Percentiles rank a stretch among this genome's conserved stretches.
Evolutionary conservation across 306 rosid genomes (phyloP).

Genomic region (Glycyrrhiza uralensis): DNA sequence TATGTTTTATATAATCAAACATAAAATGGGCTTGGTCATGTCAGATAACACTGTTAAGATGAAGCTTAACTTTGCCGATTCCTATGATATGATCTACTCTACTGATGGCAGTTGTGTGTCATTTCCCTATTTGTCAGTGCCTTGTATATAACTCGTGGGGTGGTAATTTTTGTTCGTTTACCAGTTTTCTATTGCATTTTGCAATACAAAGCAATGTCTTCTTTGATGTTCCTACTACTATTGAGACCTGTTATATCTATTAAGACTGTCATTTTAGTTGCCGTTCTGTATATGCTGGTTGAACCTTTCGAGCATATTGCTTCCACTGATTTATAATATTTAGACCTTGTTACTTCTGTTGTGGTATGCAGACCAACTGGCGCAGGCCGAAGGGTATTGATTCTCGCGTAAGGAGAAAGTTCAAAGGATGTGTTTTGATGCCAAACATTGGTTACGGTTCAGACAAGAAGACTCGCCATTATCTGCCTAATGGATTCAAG

Average conservation of each 20-base stretch:
- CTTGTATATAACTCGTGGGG: neutral
- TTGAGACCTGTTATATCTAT: neutral
- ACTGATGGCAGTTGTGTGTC: neutral
- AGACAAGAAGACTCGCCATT: conserved; percentile 75
- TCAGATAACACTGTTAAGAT: neutral
- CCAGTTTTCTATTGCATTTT: neutral
- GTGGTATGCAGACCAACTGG: conserved; percentile 51
- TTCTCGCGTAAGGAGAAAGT: conserved; percentile 75
- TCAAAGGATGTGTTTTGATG: conserved; percentile 65
- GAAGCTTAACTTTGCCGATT: neutral
- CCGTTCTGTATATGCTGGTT: neutral
- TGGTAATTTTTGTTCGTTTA: neutral
- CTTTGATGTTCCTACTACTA: neutral
- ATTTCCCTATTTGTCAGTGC: neutral
- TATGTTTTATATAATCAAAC: neutral
- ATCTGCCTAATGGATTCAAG: conserved; percentile 49
- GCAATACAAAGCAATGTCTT: neutral
- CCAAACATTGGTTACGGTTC: conserved; percentile 72
- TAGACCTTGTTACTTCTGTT: neutral
- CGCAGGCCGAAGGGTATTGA: conserved; percentile 86
- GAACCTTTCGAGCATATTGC: neutral
- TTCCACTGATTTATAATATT: neutral
- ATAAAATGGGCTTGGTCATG: neutral
- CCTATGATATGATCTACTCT: neutral
- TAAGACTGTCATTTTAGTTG: neutral